Percentiles rank a stretch among this genome's conserved stretches.
Conservation (phyloP, 108 stramenopile genomes). For the Nitzschia putrida region DNA sequence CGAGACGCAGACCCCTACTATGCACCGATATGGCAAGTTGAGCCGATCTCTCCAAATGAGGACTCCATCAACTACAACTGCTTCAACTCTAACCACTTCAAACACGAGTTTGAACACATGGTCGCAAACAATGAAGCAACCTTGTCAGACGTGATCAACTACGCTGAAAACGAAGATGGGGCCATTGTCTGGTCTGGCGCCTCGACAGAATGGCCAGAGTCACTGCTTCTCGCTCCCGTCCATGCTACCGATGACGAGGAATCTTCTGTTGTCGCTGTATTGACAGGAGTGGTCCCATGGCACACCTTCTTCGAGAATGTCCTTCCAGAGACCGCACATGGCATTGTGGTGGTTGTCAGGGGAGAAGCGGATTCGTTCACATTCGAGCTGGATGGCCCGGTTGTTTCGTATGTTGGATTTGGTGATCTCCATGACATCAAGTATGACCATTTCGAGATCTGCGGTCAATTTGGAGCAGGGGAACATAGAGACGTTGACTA, state of each 20-base stretch:
- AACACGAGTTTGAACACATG: not conserved
- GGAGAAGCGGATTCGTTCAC: slow-evolving; percentile 27
- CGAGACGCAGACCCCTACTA: not conserved
- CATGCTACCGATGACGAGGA: not conserved
- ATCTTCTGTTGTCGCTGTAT: slow-evolving; percentile 9
- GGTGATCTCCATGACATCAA: slow-evolving; percentile 50
- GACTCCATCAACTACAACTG: slow-evolving; percentile 8
- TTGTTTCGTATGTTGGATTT: slow-evolving; percentile 38
- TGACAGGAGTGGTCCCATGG: slow-evolving; percentile 7
- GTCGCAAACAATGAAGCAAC: not conserved
- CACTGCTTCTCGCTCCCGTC: not conserved
- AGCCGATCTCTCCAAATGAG: not conserved
- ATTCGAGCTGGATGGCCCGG: slow-evolving; percentile 39
- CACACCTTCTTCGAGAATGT: slow-evolving; percentile 12
- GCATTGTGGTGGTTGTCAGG: slow-evolving; percentile 11
- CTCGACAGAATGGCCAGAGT: not conserved
- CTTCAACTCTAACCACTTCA: not conserved
- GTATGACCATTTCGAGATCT: slow-evolving; percentile 25
- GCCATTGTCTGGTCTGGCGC: not conserved
- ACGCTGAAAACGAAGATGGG: not conserved
- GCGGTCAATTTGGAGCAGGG: slow-evolving; percentile 1
- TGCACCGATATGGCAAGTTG: slow-evolving; percentile 13
- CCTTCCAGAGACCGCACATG: slow-evolving; percentile 3
- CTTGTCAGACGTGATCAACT: slow-evolving; percentile 6
- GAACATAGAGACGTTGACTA: not conserved